phyloP scores from a whole-genome alignment of 345 rosid species.

The Camelina sativa region DNA sequence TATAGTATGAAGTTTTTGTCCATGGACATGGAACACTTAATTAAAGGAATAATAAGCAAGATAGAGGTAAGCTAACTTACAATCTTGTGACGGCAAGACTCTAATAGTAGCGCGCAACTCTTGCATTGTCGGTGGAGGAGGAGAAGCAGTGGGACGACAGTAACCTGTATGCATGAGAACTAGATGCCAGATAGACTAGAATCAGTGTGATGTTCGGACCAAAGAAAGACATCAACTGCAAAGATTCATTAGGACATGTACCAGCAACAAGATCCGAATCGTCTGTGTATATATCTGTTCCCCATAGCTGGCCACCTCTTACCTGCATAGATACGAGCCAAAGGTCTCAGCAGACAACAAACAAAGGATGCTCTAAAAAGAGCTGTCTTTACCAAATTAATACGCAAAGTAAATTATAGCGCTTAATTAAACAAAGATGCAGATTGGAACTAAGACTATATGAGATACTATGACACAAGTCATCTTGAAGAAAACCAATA shows the following conservation, averaged over 20 bases:
- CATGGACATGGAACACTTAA: neutral
- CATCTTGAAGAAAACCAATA: conserved; percentile 7
- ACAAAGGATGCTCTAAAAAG: conserved; percentile 23
- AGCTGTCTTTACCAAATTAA: neutral
- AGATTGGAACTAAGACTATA: neutral
- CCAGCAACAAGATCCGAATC: conserved; percentile 99
- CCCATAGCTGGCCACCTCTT: conserved; percentile 98
- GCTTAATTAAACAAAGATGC: conserved; percentile 13
- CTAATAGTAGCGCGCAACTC: conserved; percentile 87
- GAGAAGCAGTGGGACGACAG: conserved; percentile 95
- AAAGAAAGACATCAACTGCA: conserved; percentile 23
- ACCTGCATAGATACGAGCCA: conserved; percentile 59
- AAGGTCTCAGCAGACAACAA: conserved; percentile 15
- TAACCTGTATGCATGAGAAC: conserved; percentile 99
- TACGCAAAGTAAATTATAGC: neutral
- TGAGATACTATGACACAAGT: conserved; percentile 19
- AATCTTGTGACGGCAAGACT: conserved; percentile 88
- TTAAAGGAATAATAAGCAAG: conserved; percentile 4
- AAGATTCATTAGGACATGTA: conserved; percentile 40
- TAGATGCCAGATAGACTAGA: conserved; percentile 48
- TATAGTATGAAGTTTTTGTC: conserved; percentile 7
- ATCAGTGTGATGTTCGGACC: conserved; percentile 35
- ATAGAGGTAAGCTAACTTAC: conserved; percentile 53
- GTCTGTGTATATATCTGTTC: conserved; percentile 93
- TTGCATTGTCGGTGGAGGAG: conserved; percentile 95